A percentile compares a stretch with the other conserved stretches of the same genome.
Conservation (phyloP, 192 early-diverging fungal genomes). For the Backusella macrospora region DNA sequence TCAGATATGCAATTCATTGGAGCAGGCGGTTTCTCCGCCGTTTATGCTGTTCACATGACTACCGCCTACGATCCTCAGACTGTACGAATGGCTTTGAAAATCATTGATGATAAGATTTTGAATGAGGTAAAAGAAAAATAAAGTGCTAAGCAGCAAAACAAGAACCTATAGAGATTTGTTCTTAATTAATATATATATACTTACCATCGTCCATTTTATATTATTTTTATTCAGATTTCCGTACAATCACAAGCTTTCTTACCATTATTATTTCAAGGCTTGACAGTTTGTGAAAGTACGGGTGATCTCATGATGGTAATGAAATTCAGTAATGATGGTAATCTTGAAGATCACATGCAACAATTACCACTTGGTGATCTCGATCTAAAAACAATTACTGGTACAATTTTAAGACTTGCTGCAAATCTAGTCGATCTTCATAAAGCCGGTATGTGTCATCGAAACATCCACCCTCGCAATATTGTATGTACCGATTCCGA, state of each 20-base stretch:
- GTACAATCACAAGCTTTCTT: slow-evolving; percentile 38
- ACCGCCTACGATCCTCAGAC: slow-evolving; percentile 25
- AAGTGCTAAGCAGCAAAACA: neutral
- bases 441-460: slow-evolving; percentile 34
- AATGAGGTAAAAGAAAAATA: slow-evolving; percentile 32
- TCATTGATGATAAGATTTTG: slow-evolving; percentile 40
- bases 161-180: neutral
- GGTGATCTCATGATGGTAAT: slow-evolving; percentile 48
- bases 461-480: slow-evolving; percentile 41
- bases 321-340: slow-evolving; percentile 41
- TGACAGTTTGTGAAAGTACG: slow-evolving; percentile 42
- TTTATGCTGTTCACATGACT: slow-evolving; percentile 31
- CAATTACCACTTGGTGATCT: slow-evolving; percentile 30
- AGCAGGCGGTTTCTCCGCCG: slow-evolving; percentile 42
- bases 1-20: slow-evolving; percentile 42
- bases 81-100: slow-evolving; percentile 35
- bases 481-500: slow-evolving; percentile 41
- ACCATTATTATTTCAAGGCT: slow-evolving; percentile 39
- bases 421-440: slow-evolving; percentile 36
- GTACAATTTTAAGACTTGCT: slow-evolving; percentile 40
- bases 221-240: slow-evolving; percentile 9
- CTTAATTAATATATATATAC: neutral
- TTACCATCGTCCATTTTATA: neutral
- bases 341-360: slow-evolving; percentile 40
- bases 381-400: slow-evolving; percentile 35